phyloP scores from a whole-genome alignment of 768 basidiomycete genomes.

The Fistulinella prunicolor region DNA sequence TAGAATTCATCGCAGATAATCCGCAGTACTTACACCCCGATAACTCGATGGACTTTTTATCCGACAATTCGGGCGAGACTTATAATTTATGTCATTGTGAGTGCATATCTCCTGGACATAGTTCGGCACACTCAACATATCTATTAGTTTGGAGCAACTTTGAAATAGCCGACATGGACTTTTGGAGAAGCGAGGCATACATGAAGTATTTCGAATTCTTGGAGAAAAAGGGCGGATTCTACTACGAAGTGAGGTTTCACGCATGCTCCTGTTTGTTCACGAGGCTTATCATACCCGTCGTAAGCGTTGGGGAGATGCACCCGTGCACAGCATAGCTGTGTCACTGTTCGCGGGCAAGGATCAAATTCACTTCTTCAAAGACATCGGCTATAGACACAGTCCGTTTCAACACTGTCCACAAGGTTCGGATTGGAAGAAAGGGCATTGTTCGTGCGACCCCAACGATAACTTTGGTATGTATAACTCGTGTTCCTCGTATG shows the following conservation, averaged over 20 bases:
- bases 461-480: constrained; percentile 68
- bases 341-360: constrained; percentile 86
- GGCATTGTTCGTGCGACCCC: constrained; percentile 85
- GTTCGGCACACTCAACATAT: not conserved
- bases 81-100: constrained; percentile 68
- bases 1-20: constrained; percentile 53
- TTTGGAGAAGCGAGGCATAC: constrained; percentile 85
- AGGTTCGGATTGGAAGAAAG: constrained; percentile 67
- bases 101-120: constrained; percentile 11
- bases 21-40: constrained; percentile 54
- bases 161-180: constrained; percentile 81
- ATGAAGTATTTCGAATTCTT: constrained; percentile 79
- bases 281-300: constrained; percentile 2
- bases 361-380: constrained; percentile 92
- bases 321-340: constrained; percentile 86
- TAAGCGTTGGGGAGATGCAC: constrained; percentile 96
- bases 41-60: constrained; percentile 64
- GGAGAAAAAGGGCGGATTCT: constrained; percentile 80
- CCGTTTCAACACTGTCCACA: constrained; percentile 93
- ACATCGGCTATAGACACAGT: constrained; percentile 90
- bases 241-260: constrained; percentile 62
- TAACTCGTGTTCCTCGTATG: not conserved
- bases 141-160: constrained; percentile 87
- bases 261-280: not conserved
- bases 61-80: constrained; percentile 59